Conservation (phyloP, 805 yeast genomes). For the Kockiozyma suomiensis region DNA sequence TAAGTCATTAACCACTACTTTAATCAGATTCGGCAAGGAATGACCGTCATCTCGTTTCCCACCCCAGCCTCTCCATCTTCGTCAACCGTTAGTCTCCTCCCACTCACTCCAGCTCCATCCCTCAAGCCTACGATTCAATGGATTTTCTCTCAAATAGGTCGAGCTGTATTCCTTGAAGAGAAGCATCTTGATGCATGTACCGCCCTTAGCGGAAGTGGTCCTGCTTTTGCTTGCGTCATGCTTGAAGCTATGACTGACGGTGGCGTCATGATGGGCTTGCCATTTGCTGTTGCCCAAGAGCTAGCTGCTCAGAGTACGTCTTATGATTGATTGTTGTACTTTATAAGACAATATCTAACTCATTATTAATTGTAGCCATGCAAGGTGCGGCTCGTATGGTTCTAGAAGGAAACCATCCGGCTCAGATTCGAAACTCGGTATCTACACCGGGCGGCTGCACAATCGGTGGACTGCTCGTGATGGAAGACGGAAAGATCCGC, state of each 20-base stretch:
- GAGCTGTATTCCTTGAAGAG: constrained; percentile 55
- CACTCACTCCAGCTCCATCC: constrained; percentile 39
- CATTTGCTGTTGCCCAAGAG: constrained; percentile 75
- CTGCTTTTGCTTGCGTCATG: constrained; percentile 88
- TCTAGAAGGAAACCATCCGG: constrained; percentile 80
- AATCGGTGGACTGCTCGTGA: constrained; percentile 86
- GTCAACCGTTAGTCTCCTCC: constrained; percentile 12
- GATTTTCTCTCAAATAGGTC: constrained; percentile 49
- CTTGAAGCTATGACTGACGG: constrained; percentile 93
- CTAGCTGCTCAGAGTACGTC: constrained; percentile 93
- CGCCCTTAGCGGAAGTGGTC: constrained; percentile 93
- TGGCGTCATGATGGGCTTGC: constrained; percentile 92
- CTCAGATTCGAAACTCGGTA: constrained; percentile 79
- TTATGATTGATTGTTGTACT: constrained; percentile 37
- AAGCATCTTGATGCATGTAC: constrained; percentile 96
- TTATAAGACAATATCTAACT: background rate
- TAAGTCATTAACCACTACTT: background rate
- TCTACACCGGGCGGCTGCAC: constrained; percentile 99
- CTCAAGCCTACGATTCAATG: constrained; percentile 44
- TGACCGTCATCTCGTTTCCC: constrained; percentile 87
- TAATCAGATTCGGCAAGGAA: constrained; percentile 78
- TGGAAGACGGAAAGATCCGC: constrained; percentile 91
- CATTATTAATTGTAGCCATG: constrained; percentile 26
- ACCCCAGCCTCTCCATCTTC: constrained; percentile 37
- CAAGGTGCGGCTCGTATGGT: constrained; percentile 89